Evolutionary conservation across 1,139 yeast genomes (phyloP).

Genomic region (Sugiyamaella grinbergsii): DNA sequence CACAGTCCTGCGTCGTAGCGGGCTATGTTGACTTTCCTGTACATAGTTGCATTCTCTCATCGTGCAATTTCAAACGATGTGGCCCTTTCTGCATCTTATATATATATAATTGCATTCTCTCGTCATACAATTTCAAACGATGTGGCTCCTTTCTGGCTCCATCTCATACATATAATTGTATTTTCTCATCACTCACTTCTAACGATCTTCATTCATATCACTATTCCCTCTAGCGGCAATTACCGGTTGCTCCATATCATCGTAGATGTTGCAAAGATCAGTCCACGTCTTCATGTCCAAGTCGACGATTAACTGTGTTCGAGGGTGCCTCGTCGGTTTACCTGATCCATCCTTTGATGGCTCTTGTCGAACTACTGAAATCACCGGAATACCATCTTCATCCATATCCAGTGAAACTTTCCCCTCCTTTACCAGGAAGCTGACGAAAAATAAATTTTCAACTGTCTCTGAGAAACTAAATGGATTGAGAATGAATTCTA

Average conservation of each 20-base stretch:
- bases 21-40: neutral
- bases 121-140: no score
- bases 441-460: conserved; percentile 79
- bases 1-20: neutral
- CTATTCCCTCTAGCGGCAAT: conserved; percentile 24
- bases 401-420: conserved; percentile 52
- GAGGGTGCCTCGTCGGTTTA: neutral
- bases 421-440: conserved; percentile 78
- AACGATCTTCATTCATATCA: conserved; percentile 13
- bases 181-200: no score
- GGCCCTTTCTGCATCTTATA: no score
- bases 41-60: no score
- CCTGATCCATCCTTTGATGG: conserved; percentile 37
- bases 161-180: neutral
- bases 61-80: no score
- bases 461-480: conserved; percentile 73
- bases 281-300: conserved; percentile 69
- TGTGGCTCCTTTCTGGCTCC: no score
- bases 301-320: conserved; percentile 66
- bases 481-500: conserved; percentile 72
- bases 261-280: conserved; percentile 40
- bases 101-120: no score
- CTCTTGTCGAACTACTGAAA: conserved; percentile 39
- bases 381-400: conserved; percentile 54
- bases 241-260: conserved; percentile 29